Evolutionary conservation across 1,139 yeast species (phyloP), one percentile per base, ranked within the genome.

Genomic region (Blastobotrys raffinosifermentans): DNA sequence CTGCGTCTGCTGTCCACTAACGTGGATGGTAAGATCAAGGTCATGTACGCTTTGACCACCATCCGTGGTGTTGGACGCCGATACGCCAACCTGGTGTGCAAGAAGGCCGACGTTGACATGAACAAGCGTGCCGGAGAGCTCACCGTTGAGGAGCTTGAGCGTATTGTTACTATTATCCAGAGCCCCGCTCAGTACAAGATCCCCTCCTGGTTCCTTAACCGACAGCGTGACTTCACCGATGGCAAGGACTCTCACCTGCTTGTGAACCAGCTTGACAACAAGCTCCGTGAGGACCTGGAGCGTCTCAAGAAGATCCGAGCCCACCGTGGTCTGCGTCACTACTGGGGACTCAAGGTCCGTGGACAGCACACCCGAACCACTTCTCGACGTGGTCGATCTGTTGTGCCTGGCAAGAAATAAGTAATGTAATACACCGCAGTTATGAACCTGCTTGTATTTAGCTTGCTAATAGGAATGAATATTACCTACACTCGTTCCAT

Each of bases 11-110:
- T 91, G 78, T 91, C 93, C 85, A 93, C 99, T 78, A 93, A 93
- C 89, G 96, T 93, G 71, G 99, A 93, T 75, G 99, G 99, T 83
- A 87, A 94, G 86, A 89, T 89, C 80, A 93, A 93, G 84, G 82
- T 93, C 74, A 93, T 91, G 93, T 93, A 87, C 85, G 99, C 99
- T 72, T 80, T 93, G 77, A 89, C 98, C 81, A 85, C 89, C 76
- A 93, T 93, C 69, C 85, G 96, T 80, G 99, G 99, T 86, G 97
- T 93, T 68, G 98, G 98, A 77, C 94, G 97, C 76, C 94, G 99
- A 79, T 93, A 91, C 85, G 80, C 98, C 74, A 93, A 91, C 91
- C 80, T 93, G 77, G 96, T 91, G 69, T 93, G 97, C 80, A 93
- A 93, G 85, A 93, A 89, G 82, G 99, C 99, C 65, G 99, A 91